Base-by-base conservation (phyloP, 1,139 yeast species). In the Geotrichum armillariae region DNA sequence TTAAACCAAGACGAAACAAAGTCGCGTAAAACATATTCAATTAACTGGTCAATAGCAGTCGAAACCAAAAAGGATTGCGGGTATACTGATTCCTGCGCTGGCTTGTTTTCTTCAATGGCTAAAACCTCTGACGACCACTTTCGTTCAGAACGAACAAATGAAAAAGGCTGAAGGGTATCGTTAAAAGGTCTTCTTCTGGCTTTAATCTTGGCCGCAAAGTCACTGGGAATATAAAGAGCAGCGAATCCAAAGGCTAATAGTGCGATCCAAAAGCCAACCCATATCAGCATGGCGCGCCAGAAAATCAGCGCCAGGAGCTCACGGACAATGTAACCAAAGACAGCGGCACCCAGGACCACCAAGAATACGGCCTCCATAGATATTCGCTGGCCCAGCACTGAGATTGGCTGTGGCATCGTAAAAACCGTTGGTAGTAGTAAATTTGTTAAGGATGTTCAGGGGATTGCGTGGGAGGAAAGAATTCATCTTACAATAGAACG, bases 1-100 rank as follows among this genome's bases (percentile, higher is more conserved):
- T 61, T 56, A 59, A 72, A 87, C 97, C 97, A 90, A 2, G 79
- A 64, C 39, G 69, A 64, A 1, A 90, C 74, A 63, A 85, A 89
- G 56, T 83, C 85, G 11, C 78, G 65, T 1, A 85, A 58, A 1
- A 88, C 70, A 22, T 78, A 65, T 33, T 74, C 72, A 1, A 84
- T 67, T 7, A 89, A 66, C 3, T 72, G 75, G 35, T 79, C 79
- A 1, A 85, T 50, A 0, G 80, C 74, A 42, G 74, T 76, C 2
- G 84, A 79, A 12, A 84, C 71, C 2, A 77, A 62, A 54, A 77
- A 75, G 20, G 83, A 78, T 25, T 77, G 78, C 2, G 78, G 74
- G 45, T 77, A 72, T 2, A 79, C 65, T 9, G 58, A 48, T 29
- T 34, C 40, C 1, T 60, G 62, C 14, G 54, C 36, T n/a, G 57